Base-by-base conservation (phyloP, 441 rosid genomes). In the Adansonia grandidieri region DNA sequence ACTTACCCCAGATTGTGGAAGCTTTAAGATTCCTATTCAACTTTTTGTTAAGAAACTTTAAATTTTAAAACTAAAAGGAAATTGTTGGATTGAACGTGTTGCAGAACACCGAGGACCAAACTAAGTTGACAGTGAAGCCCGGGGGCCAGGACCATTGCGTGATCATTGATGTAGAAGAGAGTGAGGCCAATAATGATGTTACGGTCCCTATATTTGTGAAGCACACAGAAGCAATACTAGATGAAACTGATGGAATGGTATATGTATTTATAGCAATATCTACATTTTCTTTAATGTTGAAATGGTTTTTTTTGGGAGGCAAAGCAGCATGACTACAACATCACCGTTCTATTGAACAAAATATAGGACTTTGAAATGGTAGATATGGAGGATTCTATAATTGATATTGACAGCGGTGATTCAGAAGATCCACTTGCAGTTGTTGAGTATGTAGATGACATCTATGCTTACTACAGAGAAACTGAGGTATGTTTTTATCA, bases 341-440 rank as follows among this genome's bases (percentile, higher is more conserved):
- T 68, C 37, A 11, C 8, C 19, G 22, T 47, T 47, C 11, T 22
- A 69, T 22, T 48, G 73, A 69, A 69, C 37, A 22, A 8, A 11
- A 24, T 13, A 69, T 48, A 69, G 73, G 73, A 69, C 6, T 22
- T 69, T 69, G 73, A 69, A 69, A 69, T 69, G 73, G 73, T 48
- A 48, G 73, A 22, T 69, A 7, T 44, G 20, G 58, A 22, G 58
- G 57, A 50, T 4, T 50, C 57, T 48, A 48, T 69, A 1, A 24
- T 69, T 69, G 73, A 69, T 69, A 69, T 69, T 24, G 73, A 69
- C 73, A 48, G 58, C 42, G 50, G 19, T 13, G 57, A 69, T 69
- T 69, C 42, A 1, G 24, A 69, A 24, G 42, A 69, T 24, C 73
- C 73, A 7, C 73, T 69, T 48, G 73, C 73, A 47, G 37, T 69